Evolutionary conservation across 176 grass and related monocot genomes (phyloP).

Genomic region (Carex parvula): DNA sequence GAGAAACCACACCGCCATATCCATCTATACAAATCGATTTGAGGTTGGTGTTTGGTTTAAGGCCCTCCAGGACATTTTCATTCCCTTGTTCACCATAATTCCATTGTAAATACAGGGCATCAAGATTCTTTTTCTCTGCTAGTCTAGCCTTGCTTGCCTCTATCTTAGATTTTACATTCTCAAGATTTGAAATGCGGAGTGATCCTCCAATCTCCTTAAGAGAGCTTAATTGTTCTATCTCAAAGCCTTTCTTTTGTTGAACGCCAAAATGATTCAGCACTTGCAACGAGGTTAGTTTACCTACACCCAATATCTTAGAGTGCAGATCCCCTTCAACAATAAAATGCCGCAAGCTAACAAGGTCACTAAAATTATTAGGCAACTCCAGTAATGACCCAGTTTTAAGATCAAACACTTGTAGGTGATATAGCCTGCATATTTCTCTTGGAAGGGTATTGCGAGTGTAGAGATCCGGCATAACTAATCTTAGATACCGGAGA

Average conservation of each 20-base stretch:
- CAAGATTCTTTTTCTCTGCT: constrained; percentile 23
- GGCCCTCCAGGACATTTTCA: constrained; percentile 31
- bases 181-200: not conserved
- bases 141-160: constrained; percentile 19
- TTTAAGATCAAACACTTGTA: constrained; percentile 29
- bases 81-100: not conserved
- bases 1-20: constrained; percentile 10
- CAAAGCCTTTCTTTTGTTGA: not conserved
- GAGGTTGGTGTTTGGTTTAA: constrained; percentile 27
- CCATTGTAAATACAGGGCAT: constrained; percentile 30
- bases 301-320: not conserved
- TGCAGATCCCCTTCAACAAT: fast-evolving
- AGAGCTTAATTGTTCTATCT: constrained; percentile 5
- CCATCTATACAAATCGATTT: constrained; percentile 27
- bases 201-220: constrained; percentile 24
- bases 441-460: not conserved
- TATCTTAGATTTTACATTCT: not conserved
- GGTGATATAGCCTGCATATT: constrained; percentile 21
- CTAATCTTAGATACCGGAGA: constrained; percentile 31
- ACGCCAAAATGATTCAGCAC: not conserved
- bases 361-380: not conserved
- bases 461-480: no score
- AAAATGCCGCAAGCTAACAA: constrained; percentile 26
- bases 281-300: constrained; percentile 17
- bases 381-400: no score